Conservation (phyloP, 1,284 basidiomycete genomes). For the Microbotryum lychnidis-dioicae region DNA sequence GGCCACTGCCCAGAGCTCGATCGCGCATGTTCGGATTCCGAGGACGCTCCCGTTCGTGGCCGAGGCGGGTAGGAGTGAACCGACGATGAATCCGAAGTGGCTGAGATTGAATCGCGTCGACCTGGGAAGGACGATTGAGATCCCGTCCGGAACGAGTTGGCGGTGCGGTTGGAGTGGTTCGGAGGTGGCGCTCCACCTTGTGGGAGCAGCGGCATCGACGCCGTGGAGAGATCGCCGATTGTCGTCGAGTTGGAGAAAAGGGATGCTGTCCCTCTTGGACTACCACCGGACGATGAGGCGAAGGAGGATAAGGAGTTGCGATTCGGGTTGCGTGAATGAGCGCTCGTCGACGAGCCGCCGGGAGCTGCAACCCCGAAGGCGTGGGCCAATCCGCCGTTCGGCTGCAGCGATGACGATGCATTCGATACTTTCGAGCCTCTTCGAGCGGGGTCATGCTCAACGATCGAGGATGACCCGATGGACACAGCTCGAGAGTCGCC, state of each 20-base stretch:
- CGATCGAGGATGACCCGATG: too few relatives aligned
- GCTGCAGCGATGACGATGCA: constrained; percentile 40
- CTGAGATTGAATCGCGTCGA: constrained; percentile 1
- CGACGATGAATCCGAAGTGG: constrained; percentile 15
- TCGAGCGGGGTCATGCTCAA: constrained; percentile 51
- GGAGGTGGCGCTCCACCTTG: too few relatives aligned
- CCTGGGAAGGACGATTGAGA: too few relatives aligned
- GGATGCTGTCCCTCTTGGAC: constrained; percentile 1
- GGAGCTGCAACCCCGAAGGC: background rate
- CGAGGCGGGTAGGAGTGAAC: constrained; percentile 22
- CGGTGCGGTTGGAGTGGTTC: too few relatives aligned
- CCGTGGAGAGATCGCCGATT: constrained; percentile 18
- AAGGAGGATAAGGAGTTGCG: constrained; percentile 19
- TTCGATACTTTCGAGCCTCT: constrained; percentile 52
- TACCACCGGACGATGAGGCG: constrained; percentile 14
- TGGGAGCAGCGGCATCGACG: constrained; percentile 17
- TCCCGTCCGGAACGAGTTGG: too few relatives aligned
- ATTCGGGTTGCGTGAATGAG: background rate
- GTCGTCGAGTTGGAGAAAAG: constrained; percentile 16
- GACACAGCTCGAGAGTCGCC: background rate
- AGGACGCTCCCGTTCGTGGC: background rate
- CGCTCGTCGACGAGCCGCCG: background rate
- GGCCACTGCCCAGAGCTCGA: too few relatives aligned
- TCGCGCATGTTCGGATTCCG: too few relatives aligned
- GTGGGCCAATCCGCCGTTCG: too few relatives aligned